Percentiles rank a stretch among this genome's conserved stretches.
Conservation (phyloP, 1,139 yeast species). For the Spathaspora jeffriesii region DNA sequence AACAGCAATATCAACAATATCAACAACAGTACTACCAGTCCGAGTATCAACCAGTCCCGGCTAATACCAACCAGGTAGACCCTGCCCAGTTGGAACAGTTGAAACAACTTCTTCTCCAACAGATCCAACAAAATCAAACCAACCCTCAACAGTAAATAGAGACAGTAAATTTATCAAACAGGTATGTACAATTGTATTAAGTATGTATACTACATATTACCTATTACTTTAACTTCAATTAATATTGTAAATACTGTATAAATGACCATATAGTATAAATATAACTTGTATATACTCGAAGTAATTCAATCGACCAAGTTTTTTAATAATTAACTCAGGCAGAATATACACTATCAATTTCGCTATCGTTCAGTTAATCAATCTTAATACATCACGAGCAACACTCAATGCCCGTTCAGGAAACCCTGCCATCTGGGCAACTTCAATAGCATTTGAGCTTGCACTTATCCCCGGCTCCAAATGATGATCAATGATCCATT, state of each 20-base stretch:
- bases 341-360: no score
- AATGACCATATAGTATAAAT: no score
- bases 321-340: no score
- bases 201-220: no score
- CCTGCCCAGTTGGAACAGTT: conserved; percentile 18
- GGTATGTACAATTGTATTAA: no score
- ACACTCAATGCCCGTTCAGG: conserved; percentile 59
- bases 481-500: conserved; percentile 55
- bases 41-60: conserved; percentile 6
- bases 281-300: no score
- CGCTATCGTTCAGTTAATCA: no score
- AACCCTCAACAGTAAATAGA: conserved; percentile 7
- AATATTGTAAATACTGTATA: no score
- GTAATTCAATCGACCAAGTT: no score
- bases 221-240: no score
- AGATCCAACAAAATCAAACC: conserved; percentile 11
- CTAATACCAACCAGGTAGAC: conserved; percentile 11
- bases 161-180: no score
- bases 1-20: conserved; percentile 6
- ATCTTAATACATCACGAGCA: conserved; percentile 49
- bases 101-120: conserved; percentile 16
- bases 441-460: conserved; percentile 81
- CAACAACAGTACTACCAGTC: conserved; percentile 8
- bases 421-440: conserved; percentile 84
- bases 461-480: conserved; percentile 72